Evolutionary conservation across 139 green algal species (phyloP).

Genomic region (Spirogloea muscicola): DNA sequence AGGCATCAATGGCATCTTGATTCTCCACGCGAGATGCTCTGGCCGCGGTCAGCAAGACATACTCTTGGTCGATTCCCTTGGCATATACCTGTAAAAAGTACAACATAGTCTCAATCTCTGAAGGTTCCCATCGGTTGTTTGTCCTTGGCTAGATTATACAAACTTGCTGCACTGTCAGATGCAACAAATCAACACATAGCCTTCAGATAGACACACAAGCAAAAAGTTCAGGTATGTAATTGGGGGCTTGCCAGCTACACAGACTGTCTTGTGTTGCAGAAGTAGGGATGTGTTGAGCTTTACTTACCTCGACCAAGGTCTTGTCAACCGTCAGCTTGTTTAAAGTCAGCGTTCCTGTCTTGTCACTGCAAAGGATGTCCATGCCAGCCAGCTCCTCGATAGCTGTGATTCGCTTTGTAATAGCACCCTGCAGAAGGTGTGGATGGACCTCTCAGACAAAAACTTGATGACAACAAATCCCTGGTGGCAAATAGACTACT

Average conservation of each 20-base stretch:
- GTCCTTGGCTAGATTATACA: background rate
- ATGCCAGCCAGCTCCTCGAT: slow-evolving; percentile 92
- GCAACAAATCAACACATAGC: background rate
- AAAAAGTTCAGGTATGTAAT: too few relatives aligned
- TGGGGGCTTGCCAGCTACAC: too few relatives aligned
- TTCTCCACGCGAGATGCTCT: slow-evolving; percentile 68
- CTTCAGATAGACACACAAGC: background rate
- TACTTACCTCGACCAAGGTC: slow-evolving; percentile 28
- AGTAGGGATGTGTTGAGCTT: too few relatives aligned
- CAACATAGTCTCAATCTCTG: background rate
- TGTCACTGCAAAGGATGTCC: slow-evolving; percentile 86
- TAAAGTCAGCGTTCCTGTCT: slow-evolving; percentile 84
- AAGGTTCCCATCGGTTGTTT: too few relatives aligned
- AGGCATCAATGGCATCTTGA: slow-evolving; percentile 79
- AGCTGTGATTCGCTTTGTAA: slow-evolving; percentile 46
- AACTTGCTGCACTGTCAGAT: background rate
- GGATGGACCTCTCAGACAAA: too few relatives aligned
- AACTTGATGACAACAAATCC: too few relatives aligned
- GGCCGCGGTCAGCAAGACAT: slow-evolving; percentile 55
- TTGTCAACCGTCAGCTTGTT: slow-evolving; percentile 89
- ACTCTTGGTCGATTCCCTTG: background rate
- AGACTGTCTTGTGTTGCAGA: too few relatives aligned
- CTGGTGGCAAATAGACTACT: too few relatives aligned
- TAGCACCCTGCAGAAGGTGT: too few relatives aligned
- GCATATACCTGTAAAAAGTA: slow-evolving; percentile 5